Base-by-base conservation (phyloP, 2,329 filamentous ascomycete species). In the Colletotrichum cuscutae region DNA sequence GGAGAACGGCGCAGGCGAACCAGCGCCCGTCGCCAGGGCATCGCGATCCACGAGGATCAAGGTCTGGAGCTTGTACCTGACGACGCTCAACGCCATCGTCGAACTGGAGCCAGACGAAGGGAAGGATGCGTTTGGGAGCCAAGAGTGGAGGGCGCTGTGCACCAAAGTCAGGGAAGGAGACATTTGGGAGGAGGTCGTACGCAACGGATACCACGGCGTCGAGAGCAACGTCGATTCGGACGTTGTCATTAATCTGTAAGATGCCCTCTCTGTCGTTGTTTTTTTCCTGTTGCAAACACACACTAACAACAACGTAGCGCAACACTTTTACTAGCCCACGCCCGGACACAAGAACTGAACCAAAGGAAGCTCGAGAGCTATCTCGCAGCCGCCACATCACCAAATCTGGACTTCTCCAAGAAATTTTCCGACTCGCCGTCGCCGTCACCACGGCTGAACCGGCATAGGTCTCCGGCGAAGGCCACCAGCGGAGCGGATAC, bases 11-110 rank as follows among this genome's bases (percentile, higher is more conserved):
- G 75, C 82, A 24, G 80, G 78, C 46, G 88, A 91, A 70, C 86
- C 89, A 32, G 93, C 95, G 32, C 94, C 95, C 5, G 91, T 98
- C 65, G 92, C 94, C 66, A 90, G 89, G 75, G 95, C 95, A 65
- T 95, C 94, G 54, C 91, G 93, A 76, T 93, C 92, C 37, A 97
- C 94, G 70, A 89, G 95, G 76, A 93, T 98, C 82, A 99, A 98
- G 83, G 93, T 98, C 75, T 99, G 97, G 97, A 98, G 95, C 82
- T 88, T 99, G 78, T 99, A 98, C 81, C 89, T 98, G 76, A 98
- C 95, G 22, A 93, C 98, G 63, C 87, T 98, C 75, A 98, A 98
- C 84, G 93, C 95, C 52, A 93, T 98, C 75, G 87, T 97, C 46
- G 96, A 98, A 79, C 87, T 98, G 79, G 95, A 95, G 68, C 88